Evolutionary conservation across 2,329 filamentous ascomycete species (phyloP).

Genomic region (Cryphonectria japonica): DNA sequence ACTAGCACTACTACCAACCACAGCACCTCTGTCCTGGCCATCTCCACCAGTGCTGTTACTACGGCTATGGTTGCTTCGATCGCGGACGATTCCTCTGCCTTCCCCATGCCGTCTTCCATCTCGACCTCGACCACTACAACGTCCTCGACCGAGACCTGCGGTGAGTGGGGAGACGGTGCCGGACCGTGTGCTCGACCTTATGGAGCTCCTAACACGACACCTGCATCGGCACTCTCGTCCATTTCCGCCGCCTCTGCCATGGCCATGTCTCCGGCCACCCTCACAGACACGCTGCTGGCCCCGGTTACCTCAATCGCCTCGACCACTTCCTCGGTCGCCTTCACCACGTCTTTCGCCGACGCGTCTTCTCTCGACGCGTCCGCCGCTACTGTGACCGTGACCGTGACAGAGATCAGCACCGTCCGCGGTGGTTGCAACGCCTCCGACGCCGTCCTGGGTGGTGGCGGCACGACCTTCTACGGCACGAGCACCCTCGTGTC

Average conservation of each 20-base stretch:
- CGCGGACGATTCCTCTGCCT: neutral
- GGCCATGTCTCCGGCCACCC: neutral
- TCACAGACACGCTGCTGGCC: conserved; percentile 4
- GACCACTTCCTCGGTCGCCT: neutral
- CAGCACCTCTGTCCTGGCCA: neutral
- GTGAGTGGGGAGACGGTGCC: conserved; percentile 26
- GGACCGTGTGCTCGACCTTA: conserved; percentile 28
- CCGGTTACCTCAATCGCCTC: neutral
- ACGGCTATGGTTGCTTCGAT: neutral
- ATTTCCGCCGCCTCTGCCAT: conserved; percentile 9
- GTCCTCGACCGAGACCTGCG: conserved; percentile 11
- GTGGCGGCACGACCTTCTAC: conserved; percentile 9
- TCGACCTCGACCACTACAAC: neutral
- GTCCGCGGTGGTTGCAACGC: neutral
- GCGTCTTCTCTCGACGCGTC: conserved; percentile 11
- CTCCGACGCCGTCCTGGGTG: conserved; percentile 1
- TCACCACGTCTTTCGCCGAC: conserved; percentile 16
- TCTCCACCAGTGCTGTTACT: neutral
- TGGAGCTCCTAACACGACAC: conserved; percentile 24
- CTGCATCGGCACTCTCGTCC: conserved; percentile 17
- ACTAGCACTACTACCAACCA: neutral
- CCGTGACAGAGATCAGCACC: conserved; percentile 3
- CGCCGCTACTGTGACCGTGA: conserved; percentile 20
- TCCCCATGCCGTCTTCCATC: neutral
- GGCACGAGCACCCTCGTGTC: conserved; percentile 10